These are phyloP conservation scores for Trichoderma asperellum DNA, from an alignment of 2,329 filamentous ascomycete genomes.

Conservation along the genomic window DNA sequence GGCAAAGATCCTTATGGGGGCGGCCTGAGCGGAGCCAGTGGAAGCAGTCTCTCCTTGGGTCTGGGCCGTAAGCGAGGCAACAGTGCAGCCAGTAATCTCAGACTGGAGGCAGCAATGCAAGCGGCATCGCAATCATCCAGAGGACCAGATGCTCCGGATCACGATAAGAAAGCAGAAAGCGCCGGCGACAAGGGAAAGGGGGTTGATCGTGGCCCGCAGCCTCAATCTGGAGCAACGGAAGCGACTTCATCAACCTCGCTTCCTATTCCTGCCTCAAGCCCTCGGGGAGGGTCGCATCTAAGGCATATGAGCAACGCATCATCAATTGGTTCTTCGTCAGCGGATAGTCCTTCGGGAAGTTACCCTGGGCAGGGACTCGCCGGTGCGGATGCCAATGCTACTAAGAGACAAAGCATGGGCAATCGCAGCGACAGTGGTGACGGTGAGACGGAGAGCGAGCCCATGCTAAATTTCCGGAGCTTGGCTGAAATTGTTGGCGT, in stretches of 20 bases:
- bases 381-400: constrained; percentile 45
- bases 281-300: constrained; percentile 69
- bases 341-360: constrained; percentile 66
- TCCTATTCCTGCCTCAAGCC: constrained; percentile 54
- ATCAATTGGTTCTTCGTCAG: constrained; percentile 76
- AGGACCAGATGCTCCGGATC: constrained; percentile 34
- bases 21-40: constrained; percentile 53
- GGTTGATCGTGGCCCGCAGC: constrained; percentile 57
- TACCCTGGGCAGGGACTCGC: constrained; percentile 46
- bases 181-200: constrained; percentile 67
- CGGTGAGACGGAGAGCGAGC: constrained; percentile 62
- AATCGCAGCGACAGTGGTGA: constrained; percentile 54
- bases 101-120: constrained; percentile 58
- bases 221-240: constrained; percentile 33
- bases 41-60: constrained; percentile 67
- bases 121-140: constrained; percentile 44
- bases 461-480: constrained; percentile 90
- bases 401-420: constrained; percentile 56
- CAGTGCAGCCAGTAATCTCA: constrained; percentile 62
- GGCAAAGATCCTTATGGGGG: constrained; percentile 43
- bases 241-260: constrained; percentile 46
- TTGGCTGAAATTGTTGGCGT: constrained; percentile 82
- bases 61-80: constrained; percentile 63
- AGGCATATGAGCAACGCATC: constrained; percentile 87
- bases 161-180: constrained; percentile 40